Base-by-base conservation (phyloP, 2,329 filamentous ascomycete species). In the Exophiala dermatitidis region DNA sequence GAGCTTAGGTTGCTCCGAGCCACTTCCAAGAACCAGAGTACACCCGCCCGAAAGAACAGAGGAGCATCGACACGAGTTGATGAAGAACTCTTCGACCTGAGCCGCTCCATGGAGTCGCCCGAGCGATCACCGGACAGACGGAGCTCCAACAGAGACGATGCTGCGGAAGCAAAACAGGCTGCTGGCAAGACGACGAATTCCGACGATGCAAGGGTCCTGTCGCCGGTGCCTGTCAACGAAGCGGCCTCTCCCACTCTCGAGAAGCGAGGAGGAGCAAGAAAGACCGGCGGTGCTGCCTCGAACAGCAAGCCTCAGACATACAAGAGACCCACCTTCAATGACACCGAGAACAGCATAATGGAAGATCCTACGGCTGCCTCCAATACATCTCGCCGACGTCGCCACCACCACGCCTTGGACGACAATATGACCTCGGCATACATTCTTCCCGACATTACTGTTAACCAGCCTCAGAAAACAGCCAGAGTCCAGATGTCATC, bases 341-440 rank as follows among this genome's bases (percentile, higher is more conserved):
- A 62, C 47, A 62, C 55, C 28, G 57, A 62, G 32, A 58, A 61
- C 33, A 61, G 60, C 55, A 49, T 59, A 10, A 34, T 59, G 10
- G 55, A 54, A 34, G 59, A 61, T 38, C 49, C 57, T 26, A 64
- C 62, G 29, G 62, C 78, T 0, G 69, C 74, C 36, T 64, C 76
- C 4, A 75, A 76, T 63, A 73, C 73, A 44, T 72, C 74, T 32
- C 19, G 19, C 19, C 73, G 73, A 48, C 74, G 74, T 6, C 75
- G 77, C 46, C 76, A 75, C 43, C 75, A 72, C 30, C 73, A 71
- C 37, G 68, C 69, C 36, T 69, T 71, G 9, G 61, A 64, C 36
- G 71, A 74, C 29, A 79, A 82, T 53, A 77, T 81, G 77, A 84
- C 81, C 4, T 84, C 80, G 2, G 81, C 79, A 4, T 83, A 83